Evolutionary conservation across 1,139 yeast species (phyloP), one percentile per base, ranked within the genome.

Genomic region (Candida labiduridarum): DNA sequence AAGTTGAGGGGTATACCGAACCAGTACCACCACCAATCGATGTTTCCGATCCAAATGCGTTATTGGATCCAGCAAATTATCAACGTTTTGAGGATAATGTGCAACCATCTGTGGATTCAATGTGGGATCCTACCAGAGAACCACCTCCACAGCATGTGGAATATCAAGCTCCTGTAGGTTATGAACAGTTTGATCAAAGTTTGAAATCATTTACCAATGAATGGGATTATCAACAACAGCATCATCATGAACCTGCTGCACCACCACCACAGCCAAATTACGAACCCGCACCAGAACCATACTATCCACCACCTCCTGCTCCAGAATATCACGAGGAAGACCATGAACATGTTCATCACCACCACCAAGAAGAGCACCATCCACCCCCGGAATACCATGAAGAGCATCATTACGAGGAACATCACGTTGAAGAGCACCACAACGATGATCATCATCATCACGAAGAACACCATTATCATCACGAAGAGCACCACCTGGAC

Each of bases 101-200:
- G 45, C 57, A 51, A 33, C 62, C 59, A n/a, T 59, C 67, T 10
- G 56, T 56, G 15, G 76, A 69, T 44, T 58, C 72, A 5, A 56
- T 62, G 47, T 76, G 80, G 80, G 75, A 76, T 48, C 72, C 80
- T 1, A 58, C 77, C 0, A 58, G 46, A 15, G 70, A 65, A 49
- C 64, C 74, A n/a, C 80, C 80, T 36, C 68, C 72, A 39, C 56
- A 55, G 36, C 46, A 46, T 34, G 49, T 42, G 6, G 48, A 49
- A 42, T 27, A 39, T 8, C 16, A 22, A 4, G 31, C 40, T 9
- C 31, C 22, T 36, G 44, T 42, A 11, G 29, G 44, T 15, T 29
- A 36, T 12, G 46, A 44, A 16, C 31, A 29, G 7, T 52, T 56
- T 35, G 52, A 48, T 15, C 49, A 55, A 33, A 49, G 50, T 29